Conservation (phyloP, 306 rosid genomes). For the Ormosia emarginata region DNA sequence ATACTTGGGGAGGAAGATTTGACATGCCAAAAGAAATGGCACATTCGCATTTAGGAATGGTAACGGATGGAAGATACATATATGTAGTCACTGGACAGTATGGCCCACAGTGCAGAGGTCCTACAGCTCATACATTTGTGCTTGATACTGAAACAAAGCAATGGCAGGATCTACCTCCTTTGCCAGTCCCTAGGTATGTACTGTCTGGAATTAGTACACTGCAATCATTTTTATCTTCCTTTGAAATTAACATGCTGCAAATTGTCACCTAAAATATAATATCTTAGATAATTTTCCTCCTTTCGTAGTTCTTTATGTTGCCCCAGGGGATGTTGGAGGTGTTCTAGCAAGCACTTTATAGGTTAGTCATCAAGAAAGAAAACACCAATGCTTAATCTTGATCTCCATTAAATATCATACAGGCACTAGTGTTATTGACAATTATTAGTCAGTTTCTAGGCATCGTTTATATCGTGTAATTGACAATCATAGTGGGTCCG, state of each 20-base stretch:
- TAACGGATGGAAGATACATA: slow-evolving; percentile 81
- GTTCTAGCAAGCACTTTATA: not conserved
- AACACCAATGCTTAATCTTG: not conserved
- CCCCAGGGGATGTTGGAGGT: not conserved
- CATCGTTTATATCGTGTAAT: not conserved
- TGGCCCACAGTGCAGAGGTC: slow-evolving; percentile 95
- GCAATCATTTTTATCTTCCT: not conserved
- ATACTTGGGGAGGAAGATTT: slow-evolving; percentile 73
- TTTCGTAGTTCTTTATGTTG: not conserved
- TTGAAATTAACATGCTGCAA: slow-evolving; percentile 4
- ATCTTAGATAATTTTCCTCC: not conserved
- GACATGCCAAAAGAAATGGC: slow-evolving; percentile 98
- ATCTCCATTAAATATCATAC: not conserved
- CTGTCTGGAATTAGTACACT: not conserved
- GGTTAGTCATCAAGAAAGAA: slow-evolving; percentile 11
- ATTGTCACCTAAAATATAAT: not conserved
- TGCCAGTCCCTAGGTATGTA: slow-evolving; percentile 77
- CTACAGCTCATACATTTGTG: slow-evolving; percentile 74
- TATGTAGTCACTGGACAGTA: slow-evolving; percentile 80
- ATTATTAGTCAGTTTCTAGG: not conserved
- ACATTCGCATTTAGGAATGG: slow-evolving; percentile 91
- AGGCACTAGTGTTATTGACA: not conserved
- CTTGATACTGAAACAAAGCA: slow-evolving; percentile 72
- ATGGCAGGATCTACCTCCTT: slow-evolving; percentile 70
- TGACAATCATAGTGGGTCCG: not conserved